These are phyloP conservation scores for Cerrena zonata DNA, from an alignment of 1,284 basidiomycete genomes.

Conservation along the genomic window DNA sequence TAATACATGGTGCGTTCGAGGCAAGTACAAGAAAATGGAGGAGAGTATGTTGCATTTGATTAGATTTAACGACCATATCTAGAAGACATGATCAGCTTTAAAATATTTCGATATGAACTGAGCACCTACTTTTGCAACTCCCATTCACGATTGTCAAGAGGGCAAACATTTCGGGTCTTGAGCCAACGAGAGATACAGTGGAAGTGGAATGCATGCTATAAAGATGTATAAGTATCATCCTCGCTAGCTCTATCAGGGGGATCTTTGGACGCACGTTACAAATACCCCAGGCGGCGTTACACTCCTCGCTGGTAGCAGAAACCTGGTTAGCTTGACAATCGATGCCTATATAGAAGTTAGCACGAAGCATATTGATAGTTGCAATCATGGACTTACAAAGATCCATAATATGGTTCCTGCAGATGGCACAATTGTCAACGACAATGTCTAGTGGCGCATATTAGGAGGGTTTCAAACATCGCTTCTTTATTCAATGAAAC, in stretches of 20 bases:
- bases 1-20: no score
- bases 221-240: background rate
- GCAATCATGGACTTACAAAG: slow-evolving; percentile 63
- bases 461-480: slow-evolving; percentile 4
- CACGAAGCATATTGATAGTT: slow-evolving; percentile 2
- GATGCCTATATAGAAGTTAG: slow-evolving; percentile 62
- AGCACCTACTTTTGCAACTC: slow-evolving; percentile 81
- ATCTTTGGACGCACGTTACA: slow-evolving; percentile 76
- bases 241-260: background rate
- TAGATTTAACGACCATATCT: slow-evolving; percentile 21
- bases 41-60: no score
- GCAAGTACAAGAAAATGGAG: background rate
- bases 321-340: slow-evolving; percentile 99
- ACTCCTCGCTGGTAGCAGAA: slow-evolving; percentile 92
- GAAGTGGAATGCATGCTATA: slow-evolving; percentile 98
- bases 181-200: slow-evolving; percentile 99
- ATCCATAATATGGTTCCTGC: slow-evolving; percentile 98
- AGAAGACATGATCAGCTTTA: background rate
- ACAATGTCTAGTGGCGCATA: slow-evolving; percentile 67
- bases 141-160: slow-evolving; percentile 95
- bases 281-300: slow-evolving; percentile 98
- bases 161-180: slow-evolving; percentile 98
- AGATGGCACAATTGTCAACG: slow-evolving; percentile 94
- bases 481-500: slow-evolving; percentile 18
- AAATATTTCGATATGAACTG: background rate